These are phyloP conservation scores for Aspergillus mulundensis DNA, from an alignment of 495 filamentous ascomycete species.

Conservation along the genomic window DNA sequence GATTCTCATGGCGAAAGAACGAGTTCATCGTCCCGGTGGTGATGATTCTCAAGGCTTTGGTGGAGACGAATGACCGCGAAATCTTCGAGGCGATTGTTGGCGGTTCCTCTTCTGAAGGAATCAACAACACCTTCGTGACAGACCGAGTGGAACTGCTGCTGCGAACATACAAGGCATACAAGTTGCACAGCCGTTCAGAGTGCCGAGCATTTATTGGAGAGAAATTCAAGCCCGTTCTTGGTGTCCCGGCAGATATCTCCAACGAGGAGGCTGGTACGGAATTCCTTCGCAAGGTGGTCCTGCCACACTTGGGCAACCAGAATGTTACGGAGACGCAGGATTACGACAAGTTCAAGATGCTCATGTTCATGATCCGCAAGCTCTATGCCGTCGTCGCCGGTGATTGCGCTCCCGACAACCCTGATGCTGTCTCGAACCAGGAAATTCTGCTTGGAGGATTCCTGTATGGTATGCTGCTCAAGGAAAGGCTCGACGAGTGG, in stretches of 20 bases:
- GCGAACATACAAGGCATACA: constrained; percentile 87
- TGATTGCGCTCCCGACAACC: constrained; percentile 89
- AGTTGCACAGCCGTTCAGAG: constrained; percentile 69
- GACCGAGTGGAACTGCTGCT: constrained; percentile 90
- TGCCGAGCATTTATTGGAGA: constrained; percentile 80
- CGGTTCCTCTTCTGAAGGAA: constrained; percentile 63
- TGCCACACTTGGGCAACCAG: constrained; percentile 81
- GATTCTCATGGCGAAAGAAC: constrained; percentile 97
- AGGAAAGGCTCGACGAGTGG: constrained; percentile 89
- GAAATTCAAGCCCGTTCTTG: constrained; percentile 83
- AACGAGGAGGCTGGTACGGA: constrained; percentile 86
- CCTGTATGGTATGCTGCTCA: constrained; percentile 90
- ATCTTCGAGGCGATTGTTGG: constrained; percentile 90
- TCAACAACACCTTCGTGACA: constrained; percentile 86
- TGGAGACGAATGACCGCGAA: constrained; percentile 93
- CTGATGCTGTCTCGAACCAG: constrained; percentile 91
- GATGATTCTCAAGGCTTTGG: constrained; percentile 93
- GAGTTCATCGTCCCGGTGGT: constrained; percentile 91
- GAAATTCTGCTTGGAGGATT: constrained; percentile 91
- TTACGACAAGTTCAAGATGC: constrained; percentile 87
- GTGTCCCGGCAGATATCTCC: constrained; percentile 71
- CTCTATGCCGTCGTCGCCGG: constrained; percentile 88
- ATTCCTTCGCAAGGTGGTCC: constrained; percentile 82
- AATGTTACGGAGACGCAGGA: constrained; percentile 78
- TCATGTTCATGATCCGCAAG: constrained; percentile 94